Percentiles rank a stretch among this genome's conserved stretches.
phyloP scores from a whole-genome alignment of 768 basidiomycete species.

The Vararia minispora region DNA sequence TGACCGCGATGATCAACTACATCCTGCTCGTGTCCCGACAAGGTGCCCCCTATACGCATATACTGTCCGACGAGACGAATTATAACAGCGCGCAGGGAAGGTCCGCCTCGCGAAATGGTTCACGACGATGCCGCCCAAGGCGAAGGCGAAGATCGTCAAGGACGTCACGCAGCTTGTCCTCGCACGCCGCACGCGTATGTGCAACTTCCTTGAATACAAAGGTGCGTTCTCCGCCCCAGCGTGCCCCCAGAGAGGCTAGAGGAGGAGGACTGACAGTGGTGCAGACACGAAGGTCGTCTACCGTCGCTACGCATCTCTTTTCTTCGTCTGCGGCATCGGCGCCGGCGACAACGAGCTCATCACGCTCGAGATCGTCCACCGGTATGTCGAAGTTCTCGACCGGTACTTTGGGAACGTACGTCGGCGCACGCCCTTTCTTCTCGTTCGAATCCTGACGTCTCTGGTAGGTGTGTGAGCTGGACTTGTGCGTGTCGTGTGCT shows the following conservation, averaged over 20 bases:
- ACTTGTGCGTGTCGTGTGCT: conserved; percentile 48
- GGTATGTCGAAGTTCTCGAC: conserved; percentile 86
- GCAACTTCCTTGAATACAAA: conserved; percentile 95
- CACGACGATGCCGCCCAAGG: conserved; percentile 67
- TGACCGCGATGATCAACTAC: conserved; percentile 68
- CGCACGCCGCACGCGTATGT: conserved; percentile 81
- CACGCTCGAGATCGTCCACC: conserved; percentile 86
- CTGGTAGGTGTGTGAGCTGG: conserved; percentile 78
- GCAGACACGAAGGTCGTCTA: conserved; percentile 84
- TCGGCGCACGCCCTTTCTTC: conserved; percentile 10
- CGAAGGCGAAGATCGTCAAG: conserved; percentile 85
- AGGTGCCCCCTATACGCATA: too few relatives aligned
- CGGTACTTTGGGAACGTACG: conserved; percentile 81
- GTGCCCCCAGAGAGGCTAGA: not conserved
- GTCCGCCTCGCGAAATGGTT: conserved; percentile 97
- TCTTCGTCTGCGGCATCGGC: conserved; percentile 86
- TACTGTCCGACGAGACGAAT: too few relatives aligned
- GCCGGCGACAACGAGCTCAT: conserved; percentile 84
- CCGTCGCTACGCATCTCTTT: conserved; percentile 88
- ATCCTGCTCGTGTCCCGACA: conserved; percentile 89
- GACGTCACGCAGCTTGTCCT: conserved; percentile 92
- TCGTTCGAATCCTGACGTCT: not conserved
- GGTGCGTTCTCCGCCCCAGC: conserved; percentile 35
- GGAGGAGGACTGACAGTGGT: conserved; percentile 14
- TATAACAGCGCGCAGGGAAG: conserved; percentile 54